Base-by-base conservation (phyloP, 805 yeast species). In the Kodamaea jinghongensis region DNA sequence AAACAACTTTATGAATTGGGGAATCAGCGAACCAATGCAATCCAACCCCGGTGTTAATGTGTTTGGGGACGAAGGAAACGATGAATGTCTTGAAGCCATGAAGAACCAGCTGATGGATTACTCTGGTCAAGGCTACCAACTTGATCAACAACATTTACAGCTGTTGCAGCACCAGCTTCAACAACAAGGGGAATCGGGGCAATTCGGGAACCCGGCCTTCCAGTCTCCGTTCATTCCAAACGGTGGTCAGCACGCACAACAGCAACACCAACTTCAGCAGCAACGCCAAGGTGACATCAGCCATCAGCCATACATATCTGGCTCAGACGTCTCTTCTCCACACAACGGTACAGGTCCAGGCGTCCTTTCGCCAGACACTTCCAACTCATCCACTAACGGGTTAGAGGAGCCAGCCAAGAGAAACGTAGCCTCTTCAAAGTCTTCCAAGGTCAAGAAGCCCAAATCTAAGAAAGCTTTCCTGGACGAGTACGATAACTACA, bases 401-500 rank as follows among this genome's bases (percentile, higher is more conserved):
- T n/a, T 22, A 3, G 42, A 38, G 9, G 31, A 34, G 30, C 30
- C 9, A 22, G 16, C 8, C 1, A 12, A 14, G 22, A 15, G 20
- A 31, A 17, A 22, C 16, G 20, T 12, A 3, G 17, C 12, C 10
- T 25, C 12, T 13, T 25, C 35, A 28, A 37, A 36, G 13, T 9
- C 28, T 16, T 15, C 16, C 7, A 22, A 14, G 13, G 11, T 29
- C 36, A 33, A 33, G 23, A 34, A 37, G 23, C 27, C 43, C 12
- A 58, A 53, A 39, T 35, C 53, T 11, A 63, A 55, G 41, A 58
- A 46, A 33, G 61, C 56, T 41, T 32, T 54, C 23, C 43, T 60
- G 46, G 67, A 63, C 41, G 71, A 64, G 26, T 56, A 54, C 35
- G 74, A 68, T 46, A 63, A 67, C 23, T 50, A 55, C 28, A 51